These are phyloP conservation scores for Phyllachora maydis DNA, from an alignment of 2,329 filamentous ascomycete genomes.

Conservation along the genomic window DNA sequence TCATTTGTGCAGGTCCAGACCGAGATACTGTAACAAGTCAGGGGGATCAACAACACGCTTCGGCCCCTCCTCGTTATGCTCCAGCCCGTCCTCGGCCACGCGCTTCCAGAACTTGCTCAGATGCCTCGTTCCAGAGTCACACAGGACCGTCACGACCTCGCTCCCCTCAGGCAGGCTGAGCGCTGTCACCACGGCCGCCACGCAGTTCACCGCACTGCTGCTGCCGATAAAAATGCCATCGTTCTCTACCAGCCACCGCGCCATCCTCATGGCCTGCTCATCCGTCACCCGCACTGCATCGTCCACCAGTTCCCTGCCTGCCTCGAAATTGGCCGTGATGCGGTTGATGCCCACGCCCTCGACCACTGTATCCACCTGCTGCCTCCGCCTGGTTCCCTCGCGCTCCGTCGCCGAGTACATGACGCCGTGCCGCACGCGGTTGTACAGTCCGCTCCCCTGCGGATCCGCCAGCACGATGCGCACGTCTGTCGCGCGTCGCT, in stretches of 20 bases:
- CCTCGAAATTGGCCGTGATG: slow-evolving; percentile 83
- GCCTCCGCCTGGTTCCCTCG: slow-evolving; percentile 73
- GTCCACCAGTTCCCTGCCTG: slow-evolving; percentile 67
- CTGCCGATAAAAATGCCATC: slow-evolving; percentile 91
- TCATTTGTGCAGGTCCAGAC: slow-evolving; percentile 18
- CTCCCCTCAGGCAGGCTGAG: slow-evolving; percentile 38
- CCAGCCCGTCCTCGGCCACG: slow-evolving; percentile 46
- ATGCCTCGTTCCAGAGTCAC: slow-evolving; percentile 66
- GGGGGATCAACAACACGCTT: slow-evolving; percentile 7
- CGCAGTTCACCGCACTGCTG: slow-evolving; percentile 92
- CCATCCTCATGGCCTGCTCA: slow-evolving; percentile 78
- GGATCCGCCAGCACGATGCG: slow-evolving; percentile 78
- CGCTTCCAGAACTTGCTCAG: slow-evolving; percentile 71
- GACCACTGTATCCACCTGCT: slow-evolving; percentile 89
- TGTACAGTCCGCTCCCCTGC: slow-evolving; percentile 81
- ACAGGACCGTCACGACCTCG: slow-evolving; percentile 63
- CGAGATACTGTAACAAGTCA: slow-evolving; percentile 28
- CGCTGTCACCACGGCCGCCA: slow-evolving; percentile 52
- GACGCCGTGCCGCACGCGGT: slow-evolving; percentile 79
- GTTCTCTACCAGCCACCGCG: slow-evolving; percentile 86
- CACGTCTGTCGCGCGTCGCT: slow-evolving; percentile 30
- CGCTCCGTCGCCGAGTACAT: slow-evolving; percentile 84
- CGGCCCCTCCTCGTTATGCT: slow-evolving; percentile 27
- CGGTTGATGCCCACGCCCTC: slow-evolving; percentile 93
- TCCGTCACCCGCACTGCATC: slow-evolving; percentile 82